Conservation (phyloP, 441 rosid species). For the Populus trichocarpa region DNA sequence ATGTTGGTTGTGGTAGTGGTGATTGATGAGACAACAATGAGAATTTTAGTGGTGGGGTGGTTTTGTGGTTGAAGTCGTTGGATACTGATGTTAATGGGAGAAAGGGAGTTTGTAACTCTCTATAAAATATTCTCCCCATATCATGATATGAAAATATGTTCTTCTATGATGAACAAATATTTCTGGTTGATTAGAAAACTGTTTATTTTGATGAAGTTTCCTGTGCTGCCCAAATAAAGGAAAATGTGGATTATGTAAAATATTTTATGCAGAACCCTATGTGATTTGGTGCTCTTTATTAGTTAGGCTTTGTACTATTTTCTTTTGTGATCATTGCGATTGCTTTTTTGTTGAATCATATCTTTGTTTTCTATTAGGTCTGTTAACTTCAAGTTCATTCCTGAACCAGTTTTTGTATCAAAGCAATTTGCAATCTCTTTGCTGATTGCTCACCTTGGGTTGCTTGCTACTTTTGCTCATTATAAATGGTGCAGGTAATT, state of each 20-base stretch:
- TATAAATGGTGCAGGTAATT: slow-evolving; percentile 97
- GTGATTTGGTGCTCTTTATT: not conserved
- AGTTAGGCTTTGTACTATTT: not conserved
- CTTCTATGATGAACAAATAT: not conserved
- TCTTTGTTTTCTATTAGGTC: slow-evolving; percentile 58
- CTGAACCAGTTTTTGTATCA: slow-evolving; percentile 80
- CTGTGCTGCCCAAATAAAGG: not conserved
- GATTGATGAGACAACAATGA: not conserved
- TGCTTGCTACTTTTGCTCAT: slow-evolving; percentile 65
- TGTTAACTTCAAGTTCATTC: slow-evolving; percentile 93
- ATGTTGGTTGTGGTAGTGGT: not conserved
- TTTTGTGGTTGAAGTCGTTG: not conserved
- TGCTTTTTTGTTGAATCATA: slow-evolving; percentile 13
- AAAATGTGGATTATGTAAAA: not conserved
- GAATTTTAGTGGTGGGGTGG: not conserved
- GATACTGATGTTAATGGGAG: not conserved
- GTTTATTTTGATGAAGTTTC: not conserved
- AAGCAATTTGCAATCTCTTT: slow-evolving; percentile 78
- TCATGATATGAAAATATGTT: not conserved
- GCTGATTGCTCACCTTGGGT: slow-evolving; percentile 62
- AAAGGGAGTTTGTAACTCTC: not conserved
- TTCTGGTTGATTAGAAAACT: not conserved
- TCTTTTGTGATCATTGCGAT: not conserved
- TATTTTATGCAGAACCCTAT: not conserved
- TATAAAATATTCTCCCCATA: not conserved